A percentile compares a stretch with the other conserved stretches of the same genome.
Conservation (phyloP, 129 eudicot genomes). For the Silybum marianum region DNA sequence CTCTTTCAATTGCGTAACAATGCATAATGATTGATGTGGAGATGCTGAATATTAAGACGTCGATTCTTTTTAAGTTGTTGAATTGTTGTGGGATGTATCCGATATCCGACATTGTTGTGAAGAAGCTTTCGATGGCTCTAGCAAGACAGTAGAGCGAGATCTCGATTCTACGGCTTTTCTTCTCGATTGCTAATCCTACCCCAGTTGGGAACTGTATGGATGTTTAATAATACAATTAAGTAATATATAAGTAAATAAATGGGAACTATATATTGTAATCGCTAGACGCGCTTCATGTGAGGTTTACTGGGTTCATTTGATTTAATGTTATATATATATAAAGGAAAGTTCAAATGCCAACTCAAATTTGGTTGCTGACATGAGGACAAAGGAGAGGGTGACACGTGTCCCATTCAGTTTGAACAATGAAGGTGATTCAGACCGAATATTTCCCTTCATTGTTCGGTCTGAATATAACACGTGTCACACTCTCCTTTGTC, state of each 20-base stretch:
- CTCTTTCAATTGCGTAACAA: conserved; percentile 96
- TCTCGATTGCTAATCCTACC: conserved; percentile 89
- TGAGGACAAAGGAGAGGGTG: too few relatives aligned
- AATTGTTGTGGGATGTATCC: conserved; percentile 76
- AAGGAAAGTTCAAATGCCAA: too few relatives aligned
- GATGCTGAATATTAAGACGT: conserved; percentile 83
- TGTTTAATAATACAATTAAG: background rate
- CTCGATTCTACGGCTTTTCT: conserved; percentile 94
- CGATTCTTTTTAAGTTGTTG: conserved; percentile 66
- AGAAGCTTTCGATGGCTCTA: conserved; percentile 95
- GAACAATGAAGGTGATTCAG: too few relatives aligned
- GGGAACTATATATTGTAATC: background rate
- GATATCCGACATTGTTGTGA: conserved; percentile 86
- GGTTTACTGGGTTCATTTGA: too few relatives aligned
- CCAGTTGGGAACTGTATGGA: conserved; percentile 89
- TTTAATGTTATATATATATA: too few relatives aligned
- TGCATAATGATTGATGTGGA: conserved; percentile 98
- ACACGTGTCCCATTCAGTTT: too few relatives aligned
- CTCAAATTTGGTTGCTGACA: too few relatives aligned
- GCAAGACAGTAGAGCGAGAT: conserved; percentile 97
- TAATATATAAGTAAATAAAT: background rate
- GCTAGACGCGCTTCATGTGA: too few relatives aligned
- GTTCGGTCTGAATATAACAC: too few relatives aligned
- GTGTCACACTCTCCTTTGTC: too few relatives aligned
- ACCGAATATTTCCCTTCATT: too few relatives aligned